Conservation (phyloP, 2,329 filamentous ascomycete genomes). For the Coniochaeta prunicola region DNA sequence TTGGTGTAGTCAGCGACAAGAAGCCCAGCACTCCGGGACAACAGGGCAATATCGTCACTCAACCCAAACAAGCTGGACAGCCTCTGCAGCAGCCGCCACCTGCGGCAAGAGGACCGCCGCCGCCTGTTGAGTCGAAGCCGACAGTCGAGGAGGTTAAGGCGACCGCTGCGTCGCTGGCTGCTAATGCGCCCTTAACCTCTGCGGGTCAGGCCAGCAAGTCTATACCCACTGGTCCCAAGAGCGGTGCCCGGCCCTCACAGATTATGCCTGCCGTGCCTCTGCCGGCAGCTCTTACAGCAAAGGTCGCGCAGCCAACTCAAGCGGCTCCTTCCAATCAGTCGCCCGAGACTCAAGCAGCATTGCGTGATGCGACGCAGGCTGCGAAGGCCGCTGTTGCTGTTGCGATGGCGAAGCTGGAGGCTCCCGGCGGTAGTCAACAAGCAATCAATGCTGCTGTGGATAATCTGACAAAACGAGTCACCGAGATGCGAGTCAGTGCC, state of each 20-base stretch:
- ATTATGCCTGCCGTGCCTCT: constrained; percentile 62
- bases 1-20: constrained; percentile 43
- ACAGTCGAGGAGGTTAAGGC: constrained; percentile 45
- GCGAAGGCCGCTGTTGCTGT: constrained; percentile 72
- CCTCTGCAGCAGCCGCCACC: constrained; percentile 32
- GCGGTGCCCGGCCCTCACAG: constrained; percentile 29
- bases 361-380: constrained; percentile 64
- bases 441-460: constrained; percentile 48
- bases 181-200: constrained; percentile 22
- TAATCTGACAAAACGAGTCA: constrained; percentile 66
- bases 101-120: constrained; percentile 43
- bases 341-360: constrained; percentile 28
- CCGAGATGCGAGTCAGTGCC: constrained; percentile 67
- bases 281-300: constrained; percentile 33
- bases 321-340: constrained; percentile 27
- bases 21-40: constrained; percentile 36
- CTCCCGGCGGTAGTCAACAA: constrained; percentile 14
- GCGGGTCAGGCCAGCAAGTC: constrained; percentile 29
- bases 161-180: constrained; percentile 43
- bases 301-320: constrained; percentile 16
- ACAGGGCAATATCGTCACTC: constrained; percentile 37
- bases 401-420: constrained; percentile 64
- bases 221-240: constrained; percentile 40
- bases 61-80: constrained; percentile 45
- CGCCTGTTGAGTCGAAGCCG: constrained; percentile 63